Evolutionary conservation across 371 early-diverging fungal species (phyloP).

Genomic region (Coemansia sp.): DNA sequence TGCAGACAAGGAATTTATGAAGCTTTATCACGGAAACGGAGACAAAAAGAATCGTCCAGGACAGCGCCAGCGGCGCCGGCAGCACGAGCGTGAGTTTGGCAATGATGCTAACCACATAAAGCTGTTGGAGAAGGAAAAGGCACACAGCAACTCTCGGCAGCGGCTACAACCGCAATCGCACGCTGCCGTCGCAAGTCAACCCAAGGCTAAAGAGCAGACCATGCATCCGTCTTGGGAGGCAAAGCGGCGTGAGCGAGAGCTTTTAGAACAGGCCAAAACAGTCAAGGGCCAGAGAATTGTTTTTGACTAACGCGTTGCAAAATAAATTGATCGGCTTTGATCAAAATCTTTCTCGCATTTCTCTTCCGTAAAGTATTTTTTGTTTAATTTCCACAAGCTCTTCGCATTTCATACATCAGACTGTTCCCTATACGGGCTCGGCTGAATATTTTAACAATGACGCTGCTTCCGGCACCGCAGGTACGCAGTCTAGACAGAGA

Average conservation of each 20-base stretch:
- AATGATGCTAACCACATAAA: conserved; percentile 64
- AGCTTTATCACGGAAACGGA: conserved; percentile 46
- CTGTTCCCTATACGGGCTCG: neutral
- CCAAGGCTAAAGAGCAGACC: conserved; percentile 27
- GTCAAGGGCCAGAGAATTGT: conserved; percentile 40
- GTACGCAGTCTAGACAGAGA: neutral
- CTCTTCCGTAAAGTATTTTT: neutral
- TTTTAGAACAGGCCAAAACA: conserved; percentile 35
- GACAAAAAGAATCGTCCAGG: conserved; percentile 55
- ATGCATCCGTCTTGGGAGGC: conserved; percentile 52
- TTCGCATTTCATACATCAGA: neutral
- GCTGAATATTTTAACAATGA: neutral
- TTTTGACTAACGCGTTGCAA: conserved; percentile 16
- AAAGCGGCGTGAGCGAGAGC: conserved; percentile 42
- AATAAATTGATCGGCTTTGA: neutral
- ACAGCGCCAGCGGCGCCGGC: conserved; percentile 52
- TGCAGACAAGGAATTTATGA: conserved; percentile 52
- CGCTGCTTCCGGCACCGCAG: neutral
- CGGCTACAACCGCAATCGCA: neutral
- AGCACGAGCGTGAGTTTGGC: conserved; percentile 55
- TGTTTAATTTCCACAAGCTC: neutral
- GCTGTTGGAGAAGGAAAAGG: conserved; percentile 31
- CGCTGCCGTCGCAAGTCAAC: conserved; percentile 10
- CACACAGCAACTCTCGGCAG: neutral
- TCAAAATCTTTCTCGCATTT: neutral